Evolutionary conservation across 2,329 filamentous ascomycete species (phyloP), one percentile per base, ranked within the genome.

Genomic region (Colletotrichum destructivum): DNA sequence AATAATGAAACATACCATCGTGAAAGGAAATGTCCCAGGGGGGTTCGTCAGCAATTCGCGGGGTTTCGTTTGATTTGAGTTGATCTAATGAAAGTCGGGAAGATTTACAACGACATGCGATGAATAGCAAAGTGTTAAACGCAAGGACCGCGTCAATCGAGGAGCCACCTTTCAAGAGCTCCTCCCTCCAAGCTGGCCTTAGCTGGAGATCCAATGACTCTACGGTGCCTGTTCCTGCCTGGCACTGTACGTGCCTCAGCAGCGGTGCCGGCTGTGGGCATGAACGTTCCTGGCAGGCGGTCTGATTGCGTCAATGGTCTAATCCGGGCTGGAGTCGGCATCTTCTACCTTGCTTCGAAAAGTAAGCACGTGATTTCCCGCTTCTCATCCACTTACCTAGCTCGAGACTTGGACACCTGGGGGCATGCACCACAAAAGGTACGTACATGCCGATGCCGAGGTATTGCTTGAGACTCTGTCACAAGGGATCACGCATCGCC

Each of bases 111-210:
- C 9, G 35, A 38, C 35, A 11, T 38, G 35, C 35, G 35, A 38
- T 38, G 35, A 12, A 11, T 38, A 38, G 35, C 31, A 42, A 57
- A n/a, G n/a, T 16, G n/a, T 38, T 56, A 15, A 42, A 15, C 4
- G 44, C 26, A 49, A 11, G 35, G 38, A 47, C 35, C 15, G 49
- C 35, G 40, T 18, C 49, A 42, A 62, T 49, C 26, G 38, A 62
- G 47, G 21, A 49, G 54, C 64, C 56, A 66, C 64, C 55, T 61
- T 51, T 44, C n/a, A 54, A 46, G 49, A 52, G 61, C 42, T 44
- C 26, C 31, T 44, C 26, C 31, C 40, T 63, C 23, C 49, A 42
- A 63, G 61, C 61, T 63, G 40, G 61, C 49, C 49, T 44, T 35
- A 51, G 60, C 46, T 62, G 12, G 47, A 52, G 54, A 49, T 31